Conservation (phyloP, 176 grass and related monocot species). For the Triticum aestivum region IWGSC_CS_RefSeq_v2.1 NC_057797.1:73971486-73971985, state of each 20-base stretch:
- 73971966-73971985: slow-evolving; percentile 93
- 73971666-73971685: background rate
- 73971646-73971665: background rate
- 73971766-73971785: background rate
- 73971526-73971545: background rate
- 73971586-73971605: background rate
- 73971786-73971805: slow-evolving; percentile 26
- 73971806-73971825: background rate
- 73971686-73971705: background rate
- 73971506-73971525: background rate
- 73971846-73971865: slow-evolving; percentile 89
- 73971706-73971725: background rate
- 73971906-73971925: slow-evolving; percentile 82
- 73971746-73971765: background rate
- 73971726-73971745: background rate
- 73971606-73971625: background rate
- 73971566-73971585: background rate
- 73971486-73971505: no score
- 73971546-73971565: slow-evolving; percentile 5
- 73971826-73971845: slow-evolving; percentile 79
- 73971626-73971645: background rate
- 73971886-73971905: slow-evolving; percentile 95
- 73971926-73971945: slow-evolving; percentile 80
- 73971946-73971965: slow-evolving; percentile 82
- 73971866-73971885: slow-evolving; percentile 82